Conservation (phyloP, 148 eudicot species). For the Talinum fruticosum region DNA sequence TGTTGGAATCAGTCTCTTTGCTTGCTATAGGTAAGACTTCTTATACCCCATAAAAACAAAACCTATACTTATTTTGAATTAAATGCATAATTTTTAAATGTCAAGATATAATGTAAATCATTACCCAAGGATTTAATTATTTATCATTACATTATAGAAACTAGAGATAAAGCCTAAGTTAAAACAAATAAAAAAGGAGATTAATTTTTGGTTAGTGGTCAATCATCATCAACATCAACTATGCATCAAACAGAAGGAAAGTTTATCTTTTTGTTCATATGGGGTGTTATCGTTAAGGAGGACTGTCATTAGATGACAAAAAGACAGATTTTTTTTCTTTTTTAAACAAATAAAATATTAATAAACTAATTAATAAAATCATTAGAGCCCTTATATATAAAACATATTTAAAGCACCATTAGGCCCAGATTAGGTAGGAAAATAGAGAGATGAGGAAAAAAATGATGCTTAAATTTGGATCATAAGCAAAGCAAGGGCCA, state of each 20-base stretch:
- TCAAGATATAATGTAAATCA: too few relatives aligned
- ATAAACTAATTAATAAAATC: not conserved
- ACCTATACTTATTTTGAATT: too few relatives aligned
- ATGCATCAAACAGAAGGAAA: too few relatives aligned
- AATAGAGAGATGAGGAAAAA: slow-evolving; percentile 12
- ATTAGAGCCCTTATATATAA: not conserved
- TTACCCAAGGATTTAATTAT: too few relatives aligned
- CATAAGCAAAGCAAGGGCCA: slow-evolving; percentile 20
- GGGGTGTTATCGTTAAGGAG: not conserved
- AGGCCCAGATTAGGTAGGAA: slow-evolving; percentile 26
- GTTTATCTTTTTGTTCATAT: not conserved
- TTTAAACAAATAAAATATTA: too few relatives aligned
- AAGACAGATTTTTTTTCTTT: not conserved
- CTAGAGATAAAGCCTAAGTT: not conserved
- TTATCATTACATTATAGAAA: too few relatives aligned
- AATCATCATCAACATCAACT: too few relatives aligned
- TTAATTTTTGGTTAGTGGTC: not conserved
- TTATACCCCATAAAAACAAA: too few relatives aligned
- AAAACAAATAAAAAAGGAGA: not conserved
- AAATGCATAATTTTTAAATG: too few relatives aligned
- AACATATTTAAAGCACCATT: not conserved
- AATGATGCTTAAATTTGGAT: slow-evolving; percentile 21
- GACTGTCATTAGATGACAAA: not conserved
- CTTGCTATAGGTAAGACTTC: too few relatives aligned
- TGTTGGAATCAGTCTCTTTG: too few relatives aligned